A percentile compares a stretch with the other conserved stretches of the same genome.
phyloP scores from a whole-genome alignment of 805 yeast species.

The Myxozyma lipomycoides region DNA sequence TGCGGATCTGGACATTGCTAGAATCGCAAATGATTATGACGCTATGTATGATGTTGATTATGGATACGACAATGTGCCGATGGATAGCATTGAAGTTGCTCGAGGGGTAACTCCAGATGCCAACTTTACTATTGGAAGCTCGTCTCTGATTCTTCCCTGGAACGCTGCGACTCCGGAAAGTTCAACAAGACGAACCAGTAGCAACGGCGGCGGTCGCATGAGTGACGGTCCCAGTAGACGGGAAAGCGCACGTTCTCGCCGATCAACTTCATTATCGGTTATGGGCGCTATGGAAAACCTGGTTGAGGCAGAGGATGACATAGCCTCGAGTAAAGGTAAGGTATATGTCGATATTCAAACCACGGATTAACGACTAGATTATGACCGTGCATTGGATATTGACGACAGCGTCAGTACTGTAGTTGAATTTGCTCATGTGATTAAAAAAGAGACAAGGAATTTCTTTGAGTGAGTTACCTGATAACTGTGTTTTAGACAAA shows the following conservation, averaged over 20 bases:
- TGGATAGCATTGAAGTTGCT: not conserved
- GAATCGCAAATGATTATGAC: not conserved
- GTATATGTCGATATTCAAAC: not conserved
- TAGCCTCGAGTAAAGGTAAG: too few species aligned
- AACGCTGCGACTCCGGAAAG: not conserved
- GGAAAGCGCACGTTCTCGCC: not conserved
- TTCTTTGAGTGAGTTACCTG: constrained; percentile 15
- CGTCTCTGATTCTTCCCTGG: not conserved
- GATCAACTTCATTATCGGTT: not conserved
- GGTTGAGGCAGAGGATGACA: not conserved
- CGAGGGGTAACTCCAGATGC: not conserved
- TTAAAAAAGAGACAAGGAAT: constrained; percentile 19
- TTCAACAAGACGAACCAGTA: not conserved
- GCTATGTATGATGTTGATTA: not conserved
- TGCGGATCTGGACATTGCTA: not conserved
- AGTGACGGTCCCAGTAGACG: not conserved
- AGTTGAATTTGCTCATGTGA: not conserved
- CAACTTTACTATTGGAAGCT: not conserved
- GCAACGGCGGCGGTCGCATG: not conserved
- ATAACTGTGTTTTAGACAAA: not conserved
- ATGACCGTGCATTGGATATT: not conserved
- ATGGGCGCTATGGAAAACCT: not conserved
- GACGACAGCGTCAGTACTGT: not conserved
- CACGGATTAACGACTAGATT: not conserved
- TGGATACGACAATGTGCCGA: not conserved